Evolutionary conservation across 106 monocot genomes (phyloP), one percentile per base, ranked within the genome.

Genomic region (Acorus gramineus): DNA sequence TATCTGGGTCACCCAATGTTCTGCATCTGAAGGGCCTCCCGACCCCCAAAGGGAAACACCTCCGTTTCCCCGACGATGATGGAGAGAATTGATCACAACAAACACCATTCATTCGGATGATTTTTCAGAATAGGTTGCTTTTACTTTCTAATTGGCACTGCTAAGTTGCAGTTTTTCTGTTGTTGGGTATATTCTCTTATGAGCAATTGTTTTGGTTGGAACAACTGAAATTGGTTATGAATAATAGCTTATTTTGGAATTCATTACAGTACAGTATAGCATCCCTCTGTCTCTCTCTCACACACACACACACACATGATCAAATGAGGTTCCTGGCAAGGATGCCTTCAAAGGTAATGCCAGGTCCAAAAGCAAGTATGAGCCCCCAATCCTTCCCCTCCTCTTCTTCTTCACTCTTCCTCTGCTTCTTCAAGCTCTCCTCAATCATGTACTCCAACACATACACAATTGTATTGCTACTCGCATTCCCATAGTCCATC

Each of bases 281-380:
- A 28, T 28, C 28, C 1, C 28, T 28, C 28, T 28, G 0, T 28
- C 28, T 28, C 28, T 28, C 28, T 28, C 28, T 28, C 28, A 0
- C 28, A 0, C 28, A 0, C 28, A 28, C 28, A 28, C 28, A 28
- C 28, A 28, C 28, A 28, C 28, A 28, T 1, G 28, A 28, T 28
- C 28, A 28, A 28, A 28, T 28, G 52, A 28, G 28, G 28, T 28
- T 28, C 28, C 28, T 28, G 28, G 28, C 86, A 3, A 89, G 67
- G 57, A 93, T 79, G 4, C 89, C 86, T 61, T 93, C 93, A 57
- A 93, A 89, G 4, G 89, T 86, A 47, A 89, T 65, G 9, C 93
- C 93, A 6, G 93, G 89, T 7, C 93, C 93, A 61, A 93, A 93
- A 3, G 89, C 93, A 48, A 93, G 66, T 64, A 89, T 73, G 5